Conservation (phyloP, 176 grass and related monocot species). For the Hyparrhenia diplandra region DNA sequence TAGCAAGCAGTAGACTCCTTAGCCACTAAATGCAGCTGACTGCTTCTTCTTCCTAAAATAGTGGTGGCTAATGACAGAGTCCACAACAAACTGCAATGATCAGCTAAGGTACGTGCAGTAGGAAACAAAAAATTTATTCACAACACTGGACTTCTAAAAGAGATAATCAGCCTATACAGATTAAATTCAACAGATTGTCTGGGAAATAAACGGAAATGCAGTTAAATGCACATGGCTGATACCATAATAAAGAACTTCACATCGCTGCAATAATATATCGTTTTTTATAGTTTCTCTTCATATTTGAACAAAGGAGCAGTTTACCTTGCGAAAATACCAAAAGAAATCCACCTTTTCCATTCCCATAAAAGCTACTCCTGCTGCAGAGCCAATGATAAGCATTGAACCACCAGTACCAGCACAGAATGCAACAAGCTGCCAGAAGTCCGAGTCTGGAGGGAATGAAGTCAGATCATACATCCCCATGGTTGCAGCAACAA, state of each 20-base stretch:
- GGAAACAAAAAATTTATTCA: not conserved
- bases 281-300: not conserved
- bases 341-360: slow-evolving; percentile 99
- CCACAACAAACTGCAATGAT: not conserved
- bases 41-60: no score
- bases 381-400: slow-evolving; percentile 96
- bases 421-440: slow-evolving; percentile 93
- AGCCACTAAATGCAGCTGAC: no score
- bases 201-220: not conserved
- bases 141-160: not conserved
- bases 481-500: slow-evolving; percentile 94
- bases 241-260: not conserved
- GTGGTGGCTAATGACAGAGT: no score
- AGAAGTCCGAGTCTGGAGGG: slow-evolving; percentile 91
- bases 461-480: slow-evolving; percentile 92
- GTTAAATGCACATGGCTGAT: not conserved
- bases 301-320: slow-evolving; percentile 12
- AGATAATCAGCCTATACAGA: not conserved
- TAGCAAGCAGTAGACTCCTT: no score
- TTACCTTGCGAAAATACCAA: slow-evolving; percentile 98
- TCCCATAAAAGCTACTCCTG: slow-evolving; percentile 98
- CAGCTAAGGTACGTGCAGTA: not conserved
- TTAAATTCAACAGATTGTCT: not conserved
- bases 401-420: slow-evolving; percentile 95
- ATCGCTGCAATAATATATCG: not conserved